These are phyloP conservation scores for Lachancea cidri DNA, from an alignment of 805 yeast species.

Conservation along the genomic window DNA sequence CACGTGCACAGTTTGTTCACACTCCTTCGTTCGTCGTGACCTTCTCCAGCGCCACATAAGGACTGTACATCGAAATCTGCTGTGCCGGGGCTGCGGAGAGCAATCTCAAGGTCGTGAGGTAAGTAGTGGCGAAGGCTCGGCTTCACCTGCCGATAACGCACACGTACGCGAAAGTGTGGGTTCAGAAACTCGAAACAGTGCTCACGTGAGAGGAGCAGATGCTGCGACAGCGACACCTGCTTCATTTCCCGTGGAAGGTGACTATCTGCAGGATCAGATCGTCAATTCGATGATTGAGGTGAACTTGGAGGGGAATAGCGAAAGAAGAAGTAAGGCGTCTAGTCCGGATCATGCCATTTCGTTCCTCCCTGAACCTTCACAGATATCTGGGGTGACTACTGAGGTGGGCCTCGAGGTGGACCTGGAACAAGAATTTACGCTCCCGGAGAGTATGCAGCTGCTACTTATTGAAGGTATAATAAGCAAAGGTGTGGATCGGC, in stretches of 20 bases:
- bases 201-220: too few species aligned
- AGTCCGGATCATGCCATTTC: too few species aligned
- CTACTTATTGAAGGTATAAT: slow-evolving; percentile 1
- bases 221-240: background rate
- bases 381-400: too few species aligned
- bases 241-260: slow-evolving; percentile 4
- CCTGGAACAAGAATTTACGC: background rate
- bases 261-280: slow-evolving; percentile 12
- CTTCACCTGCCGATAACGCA: background rate
- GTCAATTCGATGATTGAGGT: slow-evolving; percentile 19
- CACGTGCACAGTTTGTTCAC: slow-evolving; percentile 62
- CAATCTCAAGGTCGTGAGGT: background rate
- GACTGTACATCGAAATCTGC: slow-evolving; percentile 55
- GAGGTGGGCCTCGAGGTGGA: too few species aligned
- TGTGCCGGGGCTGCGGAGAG: slow-evolving; percentile 14
- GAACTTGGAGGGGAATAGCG: slow-evolving; percentile 3
- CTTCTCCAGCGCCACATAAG: slow-evolving; percentile 70
- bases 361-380: too few species aligned
- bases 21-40: slow-evolving; percentile 74
- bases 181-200: background rate
- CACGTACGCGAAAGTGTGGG: background rate
- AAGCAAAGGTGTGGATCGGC: background rate
- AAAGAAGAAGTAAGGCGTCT: too few species aligned
- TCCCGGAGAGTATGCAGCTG: background rate
- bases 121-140: background rate